phyloP scores from a whole-genome alignment of 2,329 filamentous ascomycete genomes.

The Botrytis hyacinthi region DNA sequence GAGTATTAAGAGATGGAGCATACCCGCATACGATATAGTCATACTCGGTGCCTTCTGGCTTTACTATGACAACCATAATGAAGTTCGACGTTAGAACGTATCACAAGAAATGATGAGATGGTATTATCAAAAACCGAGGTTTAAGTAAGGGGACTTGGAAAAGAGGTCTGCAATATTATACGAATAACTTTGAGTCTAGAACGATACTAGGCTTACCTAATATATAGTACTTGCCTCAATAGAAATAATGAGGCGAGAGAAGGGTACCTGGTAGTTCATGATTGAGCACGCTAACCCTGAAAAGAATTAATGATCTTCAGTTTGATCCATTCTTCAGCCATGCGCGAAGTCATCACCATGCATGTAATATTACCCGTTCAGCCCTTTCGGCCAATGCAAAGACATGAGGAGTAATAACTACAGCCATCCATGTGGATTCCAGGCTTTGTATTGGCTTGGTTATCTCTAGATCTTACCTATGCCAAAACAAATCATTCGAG shows the following conservation, averaged over 20 bases:
- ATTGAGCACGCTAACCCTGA: background rate
- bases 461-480: background rate
- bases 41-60: constrained; percentile 26
- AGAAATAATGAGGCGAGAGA: background rate
- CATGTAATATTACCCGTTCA: background rate
- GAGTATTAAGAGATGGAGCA: background rate
- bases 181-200: background rate
- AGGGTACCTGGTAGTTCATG: background rate
- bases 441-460: background rate
- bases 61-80: constrained; percentile 24
- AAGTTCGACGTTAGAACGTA: background rate
- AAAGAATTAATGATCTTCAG: too few species aligned
- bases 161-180: background rate
- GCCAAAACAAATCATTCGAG: background rate
- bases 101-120: background rate
- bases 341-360: background rate
- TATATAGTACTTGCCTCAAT: background rate
- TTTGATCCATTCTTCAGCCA: background rate
- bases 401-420: background rate
- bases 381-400: background rate
- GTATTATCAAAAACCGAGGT: background rate
- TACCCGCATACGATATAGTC: constrained; percentile 36
- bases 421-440: background rate
- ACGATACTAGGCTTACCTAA: too few species aligned
- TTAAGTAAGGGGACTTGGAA: background rate